These are phyloP conservation scores for Begonia fuchsioides DNA, from an alignment of 306 rosid species.

Conservation along the genomic window DNA sequence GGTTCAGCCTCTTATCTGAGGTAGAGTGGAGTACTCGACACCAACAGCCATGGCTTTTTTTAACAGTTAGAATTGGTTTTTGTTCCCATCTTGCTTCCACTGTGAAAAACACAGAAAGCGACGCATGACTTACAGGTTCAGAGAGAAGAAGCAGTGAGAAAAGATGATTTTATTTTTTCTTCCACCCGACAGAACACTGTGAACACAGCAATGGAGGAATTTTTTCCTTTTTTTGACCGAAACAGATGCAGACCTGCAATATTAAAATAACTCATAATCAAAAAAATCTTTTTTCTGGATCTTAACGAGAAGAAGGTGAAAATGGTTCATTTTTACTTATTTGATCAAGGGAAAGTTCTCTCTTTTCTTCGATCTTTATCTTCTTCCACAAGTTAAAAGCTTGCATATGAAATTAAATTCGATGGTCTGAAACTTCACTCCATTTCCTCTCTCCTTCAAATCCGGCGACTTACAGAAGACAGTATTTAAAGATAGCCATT, in stretches of 20 bases:
- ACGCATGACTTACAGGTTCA: slow-evolving; percentile 20
- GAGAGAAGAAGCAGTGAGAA: slow-evolving; percentile 10
- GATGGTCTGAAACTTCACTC: neutral
- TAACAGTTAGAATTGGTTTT: slow-evolving; percentile 10
- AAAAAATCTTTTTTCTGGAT: too few relatives aligned
- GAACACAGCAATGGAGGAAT: slow-evolving; percentile 35
- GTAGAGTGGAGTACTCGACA: neutral
- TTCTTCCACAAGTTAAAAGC: too few relatives aligned
- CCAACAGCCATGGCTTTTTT: slow-evolving; percentile 5
- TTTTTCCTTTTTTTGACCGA: neutral
- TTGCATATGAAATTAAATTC: too few relatives aligned
- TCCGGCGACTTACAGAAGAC: slow-evolving; percentile 28
- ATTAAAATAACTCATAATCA: too few relatives aligned
- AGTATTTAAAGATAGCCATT: neutral
- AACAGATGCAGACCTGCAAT: too few relatives aligned
- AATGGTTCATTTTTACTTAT: too few relatives aligned
- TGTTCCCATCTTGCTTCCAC: slow-evolving; percentile 33
- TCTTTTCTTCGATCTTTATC: too few relatives aligned
- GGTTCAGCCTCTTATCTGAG: too few relatives aligned
- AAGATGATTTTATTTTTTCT: slow-evolving; percentile 8
- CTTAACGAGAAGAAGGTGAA: too few relatives aligned
- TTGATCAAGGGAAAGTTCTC: too few relatives aligned
- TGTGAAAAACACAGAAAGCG: slow-evolving; percentile 38
- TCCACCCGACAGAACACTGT: slow-evolving; percentile 54
- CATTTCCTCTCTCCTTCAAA: slow-evolving; percentile 12